Base-by-base conservation (phyloP, 108 stramenopile genomes). In the Skeletonema marinoi region DNA sequence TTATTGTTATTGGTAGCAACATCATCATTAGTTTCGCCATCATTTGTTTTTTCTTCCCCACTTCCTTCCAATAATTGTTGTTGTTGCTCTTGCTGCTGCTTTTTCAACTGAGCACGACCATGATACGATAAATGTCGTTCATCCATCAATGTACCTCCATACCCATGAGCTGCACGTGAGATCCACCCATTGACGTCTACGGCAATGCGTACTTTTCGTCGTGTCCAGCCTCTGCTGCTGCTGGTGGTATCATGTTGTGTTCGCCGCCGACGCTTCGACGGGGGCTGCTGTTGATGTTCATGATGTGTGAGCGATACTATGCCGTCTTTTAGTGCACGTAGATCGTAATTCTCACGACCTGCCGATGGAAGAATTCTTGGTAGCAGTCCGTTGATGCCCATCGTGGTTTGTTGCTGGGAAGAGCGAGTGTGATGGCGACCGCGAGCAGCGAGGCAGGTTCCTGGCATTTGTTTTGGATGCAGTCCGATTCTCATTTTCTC, bases 171-270 rank as follows among this genome's bases (percentile, higher is more conserved):
- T 9, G 91, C 92, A 3, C 74, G 67, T 30, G 91, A 80, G 17
- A 95, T 88, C 92, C 91, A 95, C 0, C 81, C 78, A 10, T 74
- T 70, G 32, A 92, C 77, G 66, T 95, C 94, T 10, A 95, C 70
- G 14, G 89, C 94, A 14, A 93, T 77, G 7, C 94, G 88, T 19
- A 93, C 62, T 59, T 71, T 77, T 7, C 84, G 70, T 7, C 84
- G 76, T 29, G 17, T 68, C 71, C 74, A 82, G 68, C 6, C 6
- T 56, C 1, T 10, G n/a, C 42, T 58, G 32, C 11, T 60, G 31
- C 17, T 11, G 4, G 68, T 33, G 11, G 36, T 62, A 78, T 19
- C 77, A 63, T 36, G 48, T 36, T 42, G 32, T 48, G 30, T 74
- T 48, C 31, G 56, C 12, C 48, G 41, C 39, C 42, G 41, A 13